Percentiles rank a stretch among this genome's conserved stretches.
Conservation (phyloP, 805 yeast genomes). For the Yamadazyma scolyti region DNA sequence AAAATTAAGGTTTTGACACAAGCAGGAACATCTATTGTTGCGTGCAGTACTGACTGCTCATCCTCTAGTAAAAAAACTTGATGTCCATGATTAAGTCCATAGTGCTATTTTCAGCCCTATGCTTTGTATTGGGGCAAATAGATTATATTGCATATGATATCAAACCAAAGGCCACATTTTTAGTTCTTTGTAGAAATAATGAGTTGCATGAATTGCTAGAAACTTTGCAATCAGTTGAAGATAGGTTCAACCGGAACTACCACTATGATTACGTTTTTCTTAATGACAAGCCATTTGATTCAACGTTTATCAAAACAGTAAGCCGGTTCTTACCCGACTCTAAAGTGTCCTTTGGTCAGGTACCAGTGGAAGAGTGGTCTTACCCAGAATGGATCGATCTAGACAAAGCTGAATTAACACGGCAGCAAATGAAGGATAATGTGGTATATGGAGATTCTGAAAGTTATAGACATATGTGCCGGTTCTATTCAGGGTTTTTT, state of each 20-base stretch:
- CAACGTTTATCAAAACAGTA: constrained; percentile 50
- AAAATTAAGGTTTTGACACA: too few relatives aligned
- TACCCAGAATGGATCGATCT: constrained; percentile 63
- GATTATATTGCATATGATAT: too few relatives aligned
- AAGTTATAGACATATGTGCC: constrained; percentile 69
- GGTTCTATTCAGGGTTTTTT: constrained; percentile 53
- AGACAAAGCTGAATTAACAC: constrained; percentile 14
- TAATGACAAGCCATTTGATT: constrained; percentile 63
- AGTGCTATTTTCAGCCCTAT: too few relatives aligned
- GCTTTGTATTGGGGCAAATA: too few relatives aligned
- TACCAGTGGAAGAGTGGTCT: constrained; percentile 65
- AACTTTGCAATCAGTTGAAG: constrained; percentile 62
- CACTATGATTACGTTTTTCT: constrained; percentile 79
- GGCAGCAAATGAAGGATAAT: constrained; percentile 10
- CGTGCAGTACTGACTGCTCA: too few relatives aligned
- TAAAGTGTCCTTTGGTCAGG: constrained; percentile 55
- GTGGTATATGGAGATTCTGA: constrained; percentile 58
- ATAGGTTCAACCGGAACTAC: constrained; percentile 57
- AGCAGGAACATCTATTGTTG: too few relatives aligned
- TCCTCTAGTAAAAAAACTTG: too few relatives aligned
- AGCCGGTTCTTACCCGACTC: constrained; percentile 53
- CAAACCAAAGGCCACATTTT: constrained; percentile 47
- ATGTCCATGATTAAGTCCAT: too few relatives aligned
- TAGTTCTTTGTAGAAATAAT: constrained; percentile 65
- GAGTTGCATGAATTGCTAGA: constrained; percentile 57